These are phyloP conservation scores for Suillus luteus DNA, from an alignment of 768 basidiomycete species.

Conservation along the genomic window DNA sequence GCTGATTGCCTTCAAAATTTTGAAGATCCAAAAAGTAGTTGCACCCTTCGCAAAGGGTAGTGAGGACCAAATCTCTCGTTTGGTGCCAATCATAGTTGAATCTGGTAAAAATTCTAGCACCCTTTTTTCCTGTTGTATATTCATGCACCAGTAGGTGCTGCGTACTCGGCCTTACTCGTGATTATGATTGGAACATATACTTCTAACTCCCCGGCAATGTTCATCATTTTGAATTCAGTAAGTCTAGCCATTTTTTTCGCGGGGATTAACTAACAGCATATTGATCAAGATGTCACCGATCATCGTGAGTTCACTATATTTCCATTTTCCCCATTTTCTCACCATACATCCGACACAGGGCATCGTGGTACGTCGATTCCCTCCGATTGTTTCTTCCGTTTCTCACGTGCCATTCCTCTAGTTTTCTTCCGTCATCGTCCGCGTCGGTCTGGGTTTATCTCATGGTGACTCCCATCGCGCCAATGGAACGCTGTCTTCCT, in stretches of 20 bases:
- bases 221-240: conserved; percentile 23
- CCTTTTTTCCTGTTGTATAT: not conserved
- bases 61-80: conserved; percentile 14
- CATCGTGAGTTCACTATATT: conserved; percentile 18
- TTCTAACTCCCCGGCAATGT: conserved; percentile 17
- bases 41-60: conserved; percentile 7
- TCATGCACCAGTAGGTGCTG: conserved; percentile 15
- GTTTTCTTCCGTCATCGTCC: conserved; percentile 31
- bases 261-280: not conserved
- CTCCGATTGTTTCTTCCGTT: not conserved
- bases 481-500: not conserved
- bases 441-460: conserved; percentile 25
- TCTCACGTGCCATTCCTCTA: conserved; percentile 6
- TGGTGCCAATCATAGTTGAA: conserved; percentile 23
- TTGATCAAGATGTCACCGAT: conserved; percentile 18
- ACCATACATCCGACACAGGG: conserved; percentile 12
- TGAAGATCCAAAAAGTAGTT: conserved; percentile 23
- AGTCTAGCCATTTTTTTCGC: not conserved
- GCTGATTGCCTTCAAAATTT: conserved; percentile 28
- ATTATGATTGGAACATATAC: conserved; percentile 22
- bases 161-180: conserved; percentile 22
- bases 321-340: not conserved
- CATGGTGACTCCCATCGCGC: conserved; percentile 16
- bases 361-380: conserved; percentile 20
- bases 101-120: conserved; percentile 18